Base-by-base conservation (phyloP, 768 basidiomycete genomes). In the Arthromyces matolae region DNA sequence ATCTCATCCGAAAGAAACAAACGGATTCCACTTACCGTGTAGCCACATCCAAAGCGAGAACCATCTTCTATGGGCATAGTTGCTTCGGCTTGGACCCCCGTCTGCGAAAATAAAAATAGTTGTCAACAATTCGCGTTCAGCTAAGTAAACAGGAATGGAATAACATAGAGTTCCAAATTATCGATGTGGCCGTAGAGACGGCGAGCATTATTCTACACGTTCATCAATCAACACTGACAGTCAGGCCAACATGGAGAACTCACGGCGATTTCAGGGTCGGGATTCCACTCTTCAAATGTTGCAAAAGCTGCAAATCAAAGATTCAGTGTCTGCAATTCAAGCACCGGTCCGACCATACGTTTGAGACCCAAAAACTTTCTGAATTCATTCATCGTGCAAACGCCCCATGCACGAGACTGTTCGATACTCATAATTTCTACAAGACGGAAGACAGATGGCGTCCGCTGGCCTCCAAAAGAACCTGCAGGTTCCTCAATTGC, bases 271-370 rank as follows among this genome's bases (percentile, higher is more conserved):
- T 68, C 70, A 1, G 65, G 60, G 48, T 77, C 70, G 0, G 71
- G 63, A 51, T 75, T 78, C 79, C 79, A 81, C n/a, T 80, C 77
- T 54, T 74, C 71, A 53, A 80, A 81, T 5, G 57, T 65, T 16
- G 66, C 60, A 49, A 73, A 76, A 40, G 63, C 72, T 72, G 23
- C 14, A 24, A 8, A 33, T 14, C 18, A 4, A 33, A 12, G 32
- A 33, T 18, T 14, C 13, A 20, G 4, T 27, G 22, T 40, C 8
- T 12, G 13, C 12, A 8, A 25, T 6, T 25, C 7, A 14, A 24
- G 8, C 5, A 7, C 8, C 12, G 38, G 22, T 2, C 3, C n/a
- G 22, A 40, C 14, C 38, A 6, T 27, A 40, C 38, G 13, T 16
- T 40, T 40, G 8, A 40, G 10, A n/a, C 38, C 38, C 24, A 40